Conservation (phyloP, 257 asterid species). For the Handroanthus guayacan region DNA sequence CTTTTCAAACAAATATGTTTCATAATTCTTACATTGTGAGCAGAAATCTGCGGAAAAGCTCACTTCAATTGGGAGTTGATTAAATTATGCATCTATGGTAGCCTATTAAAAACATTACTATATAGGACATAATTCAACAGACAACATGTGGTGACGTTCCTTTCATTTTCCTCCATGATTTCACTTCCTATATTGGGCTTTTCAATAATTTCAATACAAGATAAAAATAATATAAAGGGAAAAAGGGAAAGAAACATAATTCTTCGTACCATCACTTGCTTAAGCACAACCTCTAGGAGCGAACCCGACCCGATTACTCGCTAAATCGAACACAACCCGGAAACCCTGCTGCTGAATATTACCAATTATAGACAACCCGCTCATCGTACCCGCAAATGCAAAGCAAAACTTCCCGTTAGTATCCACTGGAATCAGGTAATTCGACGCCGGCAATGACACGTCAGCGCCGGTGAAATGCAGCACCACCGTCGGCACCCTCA, state of each 20-base stretch:
- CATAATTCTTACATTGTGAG: not conserved
- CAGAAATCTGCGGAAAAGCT: not conserved
- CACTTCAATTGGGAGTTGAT: not conserved
- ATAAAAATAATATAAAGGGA: not conserved
- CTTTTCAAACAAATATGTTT: too few species aligned
- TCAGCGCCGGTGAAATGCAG: slow-evolving; percentile 83
- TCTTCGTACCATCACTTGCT: not conserved
- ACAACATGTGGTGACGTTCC: slow-evolving; percentile 26
- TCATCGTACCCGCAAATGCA: slow-evolving; percentile 81
- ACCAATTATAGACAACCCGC: slow-evolving; percentile 72
- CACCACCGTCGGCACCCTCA: slow-evolving; percentile 87
- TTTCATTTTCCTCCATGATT: not conserved
- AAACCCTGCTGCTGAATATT: slow-evolving; percentile 76
- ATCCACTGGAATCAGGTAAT: slow-evolving; percentile 87
- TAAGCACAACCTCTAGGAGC: slow-evolving; percentile 48
- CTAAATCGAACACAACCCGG: slow-evolving; percentile 67
- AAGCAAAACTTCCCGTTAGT: slow-evolving; percentile 76
- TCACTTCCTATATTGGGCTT: not conserved
- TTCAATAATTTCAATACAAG: not conserved
- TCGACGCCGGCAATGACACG: slow-evolving; percentile 84
- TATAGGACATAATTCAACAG: slow-evolving; percentile 13
- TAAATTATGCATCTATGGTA: not conserved
- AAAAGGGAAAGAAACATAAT: not conserved
- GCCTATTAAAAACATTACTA: slow-evolving; percentile 1
- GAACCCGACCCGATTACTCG: slow-evolving; percentile 63